Conservation (phyloP, 306 rosid genomes). For the Sechiopsis laciniata region DNA sequence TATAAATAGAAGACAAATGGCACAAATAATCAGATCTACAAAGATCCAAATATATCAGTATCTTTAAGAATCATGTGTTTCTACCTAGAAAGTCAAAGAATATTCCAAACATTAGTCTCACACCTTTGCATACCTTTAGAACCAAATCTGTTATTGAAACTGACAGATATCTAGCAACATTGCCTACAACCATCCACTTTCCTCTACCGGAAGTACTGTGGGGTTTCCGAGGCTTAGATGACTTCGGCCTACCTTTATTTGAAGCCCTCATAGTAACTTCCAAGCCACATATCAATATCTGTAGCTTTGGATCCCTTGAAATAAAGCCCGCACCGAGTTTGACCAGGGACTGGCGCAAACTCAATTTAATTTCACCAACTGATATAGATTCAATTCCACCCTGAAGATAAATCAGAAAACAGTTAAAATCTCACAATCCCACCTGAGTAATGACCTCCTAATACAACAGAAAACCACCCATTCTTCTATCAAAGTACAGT, state of each 20-base stretch:
- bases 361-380: constrained; percentile 86
- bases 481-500: constrained; percentile 4
- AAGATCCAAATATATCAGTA: background rate
- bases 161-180: constrained; percentile 80
- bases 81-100: constrained; percentile 7
- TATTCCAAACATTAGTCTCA: background rate
- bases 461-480: constrained; percentile 24
- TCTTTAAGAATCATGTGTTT: background rate
- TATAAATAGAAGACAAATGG: background rate
- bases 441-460: constrained; percentile 20
- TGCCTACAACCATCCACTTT: constrained; percentile 86
- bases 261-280: constrained; percentile 90
- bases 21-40: background rate
- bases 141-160: constrained; percentile 84
- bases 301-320: constrained; percentile 90
- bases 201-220: constrained; percentile 70
- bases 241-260: constrained; percentile 43
- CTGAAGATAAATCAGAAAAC: constrained; percentile 44
- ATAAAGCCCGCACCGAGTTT: constrained; percentile 82
- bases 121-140: constrained; percentile 57
- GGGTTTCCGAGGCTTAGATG: constrained; percentile 52
- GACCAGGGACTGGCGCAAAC: constrained; percentile 87
- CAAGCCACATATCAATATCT: constrained; percentile 80
- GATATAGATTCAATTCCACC: constrained; percentile 87
- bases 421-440: constrained; percentile 27